Base-by-base conservation (phyloP, 192 early-diverging fungal genomes). In the Coemansia sp. region DNA sequence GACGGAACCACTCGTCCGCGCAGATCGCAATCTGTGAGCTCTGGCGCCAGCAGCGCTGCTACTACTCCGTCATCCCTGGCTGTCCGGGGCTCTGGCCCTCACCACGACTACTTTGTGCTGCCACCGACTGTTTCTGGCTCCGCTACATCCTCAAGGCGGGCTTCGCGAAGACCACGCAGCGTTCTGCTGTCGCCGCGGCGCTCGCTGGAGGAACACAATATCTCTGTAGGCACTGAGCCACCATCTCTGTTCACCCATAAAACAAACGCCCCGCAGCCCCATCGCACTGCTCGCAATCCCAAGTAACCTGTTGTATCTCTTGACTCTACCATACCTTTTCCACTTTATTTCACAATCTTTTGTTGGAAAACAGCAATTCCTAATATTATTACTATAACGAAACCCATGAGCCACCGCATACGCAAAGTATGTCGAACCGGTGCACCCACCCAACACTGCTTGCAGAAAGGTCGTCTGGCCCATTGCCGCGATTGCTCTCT, bases 21-120 rank as follows among this genome's bases (percentile, higher is more conserved):
- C 47, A 71, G 80, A 42, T 83, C 80, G 58, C 80, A 83, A 67
- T 83, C 80, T 41, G 80, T 83, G 47, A 83, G 80, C 65, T 76
- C 74, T 10, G 79, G 74, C 42, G 74, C 62, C 57, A 82, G 74
- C 65, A 76, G 79, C 63, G 39, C 80, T 6, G 75, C 56, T 37
- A 74, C 63, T 59, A 83, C 80, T 40, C 80, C 75, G 18, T 59
- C 57, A n/a, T 64, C 62, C 32, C 69, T 74, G 61, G 66, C 44
- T 19, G 71, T 71, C 48, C 68, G 80, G 8, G 75, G 80, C 5
- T 76, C 75, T 6, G 58, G 65, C 12, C 68, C 71, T 59, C 75
- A 83, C 18, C 65, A 56, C 53, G 80, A 83, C 57, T 83, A 83
- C 61, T 83, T 83, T 62, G 52, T 62, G 10, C 54, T 65, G 32